These are phyloP conservation scores for Phaeosphaeriaceae sp. DNA, from an alignment of 2,329 filamentous ascomycete genomes.

Conservation along the genomic window DNA sequence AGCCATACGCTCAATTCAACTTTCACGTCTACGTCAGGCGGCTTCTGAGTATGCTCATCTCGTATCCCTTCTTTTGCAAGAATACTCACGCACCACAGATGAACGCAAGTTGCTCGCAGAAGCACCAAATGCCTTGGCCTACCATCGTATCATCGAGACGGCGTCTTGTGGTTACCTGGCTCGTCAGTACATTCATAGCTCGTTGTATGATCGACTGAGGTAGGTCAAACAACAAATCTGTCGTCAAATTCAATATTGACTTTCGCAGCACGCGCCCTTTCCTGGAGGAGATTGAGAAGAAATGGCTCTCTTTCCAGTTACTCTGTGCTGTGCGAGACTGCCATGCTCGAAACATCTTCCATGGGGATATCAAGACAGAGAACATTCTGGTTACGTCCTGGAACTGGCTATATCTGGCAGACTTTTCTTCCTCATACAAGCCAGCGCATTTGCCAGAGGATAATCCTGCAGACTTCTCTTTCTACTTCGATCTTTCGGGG, in stretches of 20 bases:
- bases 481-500: conserved; percentile 94
- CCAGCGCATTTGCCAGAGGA: conserved; percentile 93
- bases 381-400: conserved; percentile 97
- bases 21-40: conserved; percentile 80
- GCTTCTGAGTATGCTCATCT: conserved; percentile 72
- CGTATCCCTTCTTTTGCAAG: background rate
- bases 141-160: conserved; percentile 91
- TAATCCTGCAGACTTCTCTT: conserved; percentile 96
- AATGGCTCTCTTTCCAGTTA: conserved; percentile 96
- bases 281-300: conserved; percentile 96
- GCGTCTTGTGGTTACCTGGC: conserved; percentile 91
- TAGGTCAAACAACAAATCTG: conserved; percentile 30
- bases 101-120: conserved; percentile 81
- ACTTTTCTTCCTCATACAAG: conserved; percentile 96
- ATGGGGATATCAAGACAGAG: conserved; percentile 98
- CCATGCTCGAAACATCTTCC: conserved; percentile 86
- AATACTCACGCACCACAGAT: conserved; percentile 57
- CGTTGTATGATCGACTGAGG: conserved; percentile 90
- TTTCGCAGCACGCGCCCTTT: conserved; percentile 84
- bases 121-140: conserved; percentile 89
- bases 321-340: conserved; percentile 92
- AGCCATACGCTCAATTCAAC: conserved; percentile 84
- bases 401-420: conserved; percentile 99
- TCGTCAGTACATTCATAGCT: conserved; percentile 94
- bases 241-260: conserved; percentile 29